Percentiles rank a stretch among this genome's conserved stretches.
Conservation (phyloP, 2,329 filamentous ascomycete genomes). For the Aspergillus sergii region DNA sequence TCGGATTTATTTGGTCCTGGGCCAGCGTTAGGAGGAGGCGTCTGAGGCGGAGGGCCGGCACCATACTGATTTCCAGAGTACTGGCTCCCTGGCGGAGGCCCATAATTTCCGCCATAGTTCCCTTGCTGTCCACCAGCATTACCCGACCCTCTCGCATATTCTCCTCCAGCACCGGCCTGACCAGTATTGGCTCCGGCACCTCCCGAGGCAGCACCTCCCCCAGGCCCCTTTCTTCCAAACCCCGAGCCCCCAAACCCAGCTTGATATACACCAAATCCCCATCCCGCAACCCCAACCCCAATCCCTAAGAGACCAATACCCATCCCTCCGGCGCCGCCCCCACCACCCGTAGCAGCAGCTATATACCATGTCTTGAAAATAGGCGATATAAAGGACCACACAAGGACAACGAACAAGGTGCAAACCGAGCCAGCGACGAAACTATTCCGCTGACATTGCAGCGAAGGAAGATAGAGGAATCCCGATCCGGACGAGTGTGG, state of each 20-base stretch:
- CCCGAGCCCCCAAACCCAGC: slow-evolving; percentile 28
- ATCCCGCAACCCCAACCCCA: slow-evolving; percentile 74
- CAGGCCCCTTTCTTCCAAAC: slow-evolving; percentile 21
- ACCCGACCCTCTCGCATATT: slow-evolving; percentile 28
- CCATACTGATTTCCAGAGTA: slow-evolving; percentile 39
- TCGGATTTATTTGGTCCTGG: slow-evolving; percentile 18
- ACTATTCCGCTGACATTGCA: slow-evolving; percentile 83
- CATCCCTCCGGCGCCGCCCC: slow-evolving; percentile 71
- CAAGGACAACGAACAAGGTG: slow-evolving; percentile 69
- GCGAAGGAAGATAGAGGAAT: slow-evolving; percentile 90
- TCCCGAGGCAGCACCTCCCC: slow-evolving; percentile 5
- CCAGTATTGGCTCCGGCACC: slow-evolving; percentile 7
- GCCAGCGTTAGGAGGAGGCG: slow-evolving; percentile 25
- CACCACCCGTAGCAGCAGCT: slow-evolving; percentile 69
- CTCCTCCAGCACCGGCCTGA: slow-evolving; percentile 23
- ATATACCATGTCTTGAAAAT: slow-evolving; percentile 73
- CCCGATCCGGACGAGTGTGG: slow-evolving; percentile 86
- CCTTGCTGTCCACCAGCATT: slow-evolving; percentile 30
- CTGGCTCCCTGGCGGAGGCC: slow-evolving; percentile 32
- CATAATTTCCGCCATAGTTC: slow-evolving; percentile 32
- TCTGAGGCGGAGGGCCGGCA: slow-evolving; percentile 30
- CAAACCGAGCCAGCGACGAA: slow-evolving; percentile 85
- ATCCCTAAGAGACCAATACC: slow-evolving; percentile 73
- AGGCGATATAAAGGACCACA: slow-evolving; percentile 75
- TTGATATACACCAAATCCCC: slow-evolving; percentile 72